These are phyloP conservation scores for Pichia cabralensis DNA, from an alignment of 805 yeast species.

Conservation along the genomic window DNA sequence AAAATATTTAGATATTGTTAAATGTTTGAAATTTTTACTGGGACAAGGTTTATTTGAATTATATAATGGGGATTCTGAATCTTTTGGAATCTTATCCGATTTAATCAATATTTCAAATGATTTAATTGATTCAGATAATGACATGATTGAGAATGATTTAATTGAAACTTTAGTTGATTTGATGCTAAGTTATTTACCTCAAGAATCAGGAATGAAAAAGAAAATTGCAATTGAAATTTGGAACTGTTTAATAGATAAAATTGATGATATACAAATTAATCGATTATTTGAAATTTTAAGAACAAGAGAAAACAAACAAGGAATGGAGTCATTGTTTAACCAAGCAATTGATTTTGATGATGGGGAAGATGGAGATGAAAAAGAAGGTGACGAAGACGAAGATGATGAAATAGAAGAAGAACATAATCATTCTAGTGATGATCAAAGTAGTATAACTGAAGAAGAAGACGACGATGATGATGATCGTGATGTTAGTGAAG, in stretches of 20 bases:
- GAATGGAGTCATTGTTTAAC: conserved; percentile 68
- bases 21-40: conserved; percentile 60
- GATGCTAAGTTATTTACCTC: conserved; percentile 45
- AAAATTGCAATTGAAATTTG: conserved; percentile 40
- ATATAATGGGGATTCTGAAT: conserved; percentile 68
- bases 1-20: conserved; percentile 19
- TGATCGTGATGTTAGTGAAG: conserved; percentile 33
- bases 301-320: conserved; percentile 72
- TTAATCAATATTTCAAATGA: conserved; percentile 49
- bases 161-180: conserved; percentile 35
- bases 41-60: conserved; percentile 72
- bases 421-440: conserved; percentile 27
- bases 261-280: conserved; percentile 35
- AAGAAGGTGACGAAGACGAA: conserved; percentile 22
- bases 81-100: conserved; percentile 66
- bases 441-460: conserved; percentile 16
- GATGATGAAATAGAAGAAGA: conserved; percentile 12
- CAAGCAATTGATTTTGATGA: conserved; percentile 42
- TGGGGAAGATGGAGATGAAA: conserved; percentile 36
- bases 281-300: conserved; percentile 44
- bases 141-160: conserved; percentile 1
- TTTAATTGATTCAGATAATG: conserved; percentile 12
- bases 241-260: conserved; percentile 39
- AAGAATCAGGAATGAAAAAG: conserved; percentile 47
- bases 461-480: conserved; percentile 24